These are phyloP conservation scores for Flaveria brownii DNA, from an alignment of 129 eudicot genomes.

Conservation along the genomic window DNA sequence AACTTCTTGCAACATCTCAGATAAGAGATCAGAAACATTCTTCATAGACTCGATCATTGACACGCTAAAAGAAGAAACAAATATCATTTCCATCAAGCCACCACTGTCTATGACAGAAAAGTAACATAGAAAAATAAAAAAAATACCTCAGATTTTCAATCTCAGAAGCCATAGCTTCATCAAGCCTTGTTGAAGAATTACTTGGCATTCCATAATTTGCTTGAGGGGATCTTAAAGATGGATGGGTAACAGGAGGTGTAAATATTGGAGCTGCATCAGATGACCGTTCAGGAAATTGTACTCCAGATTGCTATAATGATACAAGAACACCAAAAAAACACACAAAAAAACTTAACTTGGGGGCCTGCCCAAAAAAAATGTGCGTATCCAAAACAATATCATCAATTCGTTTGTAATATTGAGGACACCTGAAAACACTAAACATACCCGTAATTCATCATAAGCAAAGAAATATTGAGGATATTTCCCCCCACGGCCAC, in stretches of 20 bases:
- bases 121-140: neutral
- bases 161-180: conserved; percentile 89
- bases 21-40: conserved; percentile 66
- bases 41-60: conserved; percentile 69
- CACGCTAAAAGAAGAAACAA: conserved; percentile 38
- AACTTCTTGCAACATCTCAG: conserved; percentile 87
- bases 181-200: conserved; percentile 78
- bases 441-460: conserved; percentile 77
- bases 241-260: conserved; percentile 74
- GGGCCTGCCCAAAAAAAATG: neutral
- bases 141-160: conserved; percentile 63
- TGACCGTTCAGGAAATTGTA: conserved; percentile 70
- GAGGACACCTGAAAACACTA: neutral
- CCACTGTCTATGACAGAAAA: neutral
- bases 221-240: conserved; percentile 50
- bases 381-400: conserved; percentile 17
- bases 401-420: neutral
- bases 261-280: conserved; percentile 68
- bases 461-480: conserved; percentile 91
- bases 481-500: conserved; percentile 85
- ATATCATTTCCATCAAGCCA: conserved; percentile 3
- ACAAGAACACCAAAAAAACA: conserved; percentile 11
- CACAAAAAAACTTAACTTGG: neutral
- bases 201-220: conserved; percentile 84
- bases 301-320: conserved; percentile 49